phyloP scores from a whole-genome alignment of 805 yeast genomes.

The Ogataea naganishii region DNA sequence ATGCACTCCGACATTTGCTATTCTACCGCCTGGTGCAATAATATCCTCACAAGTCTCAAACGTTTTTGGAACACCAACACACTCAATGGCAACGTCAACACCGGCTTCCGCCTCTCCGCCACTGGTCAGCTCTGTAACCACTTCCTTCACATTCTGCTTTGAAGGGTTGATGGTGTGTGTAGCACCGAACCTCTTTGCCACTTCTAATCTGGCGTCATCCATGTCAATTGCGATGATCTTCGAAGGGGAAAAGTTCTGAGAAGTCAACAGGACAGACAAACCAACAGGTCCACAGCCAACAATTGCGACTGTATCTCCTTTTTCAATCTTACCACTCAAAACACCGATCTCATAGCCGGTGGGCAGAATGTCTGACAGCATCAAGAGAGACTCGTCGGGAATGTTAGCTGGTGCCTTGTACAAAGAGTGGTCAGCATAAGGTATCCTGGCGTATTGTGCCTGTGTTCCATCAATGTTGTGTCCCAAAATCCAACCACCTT shows the following conservation, averaged over 20 bases:
- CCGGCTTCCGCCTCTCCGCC: slow-evolving; percentile 29
- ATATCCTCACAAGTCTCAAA: slow-evolving; percentile 50
- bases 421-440: slow-evolving; percentile 35
- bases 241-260: slow-evolving; percentile 46
- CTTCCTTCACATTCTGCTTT: slow-evolving; percentile 31
- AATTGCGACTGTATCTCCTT: slow-evolving; percentile 53
- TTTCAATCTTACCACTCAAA: slow-evolving; percentile 39
- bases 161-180: slow-evolving; percentile 46
- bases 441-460: slow-evolving; percentile 51
- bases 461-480: slow-evolving; percentile 63
- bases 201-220: slow-evolving; percentile 47
- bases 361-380: slow-evolving; percentile 57
- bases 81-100: slow-evolving; percentile 55
- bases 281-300: slow-evolving; percentile 68
- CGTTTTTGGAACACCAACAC: slow-evolving; percentile 59
- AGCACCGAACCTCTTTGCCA: slow-evolving; percentile 55
- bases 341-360: slow-evolving; percentile 65
- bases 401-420: slow-evolving; percentile 22
- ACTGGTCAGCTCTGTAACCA: slow-evolving; percentile 24
- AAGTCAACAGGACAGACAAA: slow-evolving; percentile 48
- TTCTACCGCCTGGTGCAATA: slow-evolving; percentile 51
- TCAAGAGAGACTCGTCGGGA: slow-evolving; percentile 40
- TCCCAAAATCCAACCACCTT: slow-evolving; percentile 45
- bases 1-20: slow-evolving; percentile 57
- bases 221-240: slow-evolving; percentile 49